Conservation (phyloP, 768 basidiomycete species). For the Calvatia gigantea region DNA sequence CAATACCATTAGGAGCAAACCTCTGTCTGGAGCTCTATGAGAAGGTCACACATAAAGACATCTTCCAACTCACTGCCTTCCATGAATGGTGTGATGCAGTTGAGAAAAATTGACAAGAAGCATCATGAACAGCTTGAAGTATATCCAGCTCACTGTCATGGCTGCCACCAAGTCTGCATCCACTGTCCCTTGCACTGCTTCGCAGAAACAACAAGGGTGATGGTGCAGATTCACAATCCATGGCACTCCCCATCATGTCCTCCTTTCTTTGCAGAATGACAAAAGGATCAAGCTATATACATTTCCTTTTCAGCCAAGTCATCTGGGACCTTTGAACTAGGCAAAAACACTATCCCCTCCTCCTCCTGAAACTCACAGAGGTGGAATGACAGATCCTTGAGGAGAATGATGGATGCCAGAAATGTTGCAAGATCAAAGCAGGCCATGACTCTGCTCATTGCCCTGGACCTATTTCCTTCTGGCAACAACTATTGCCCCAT, state of each 20-base stretch:
- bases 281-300: not conserved
- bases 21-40: not conserved
- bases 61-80: not conserved
- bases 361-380: not conserved
- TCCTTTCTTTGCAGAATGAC: no score
- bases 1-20: not conserved
- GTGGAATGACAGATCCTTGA: not conserved
- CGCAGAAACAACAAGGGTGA: no score
- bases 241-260: no score
- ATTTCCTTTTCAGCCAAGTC: not conserved
- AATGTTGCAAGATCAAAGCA: not conserved
- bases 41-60: not conserved
- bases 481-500: not conserved
- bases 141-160: not conserved
- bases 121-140: not conserved
- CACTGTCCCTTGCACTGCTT: not conserved
- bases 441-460: not conserved
- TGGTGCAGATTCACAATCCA: no score
- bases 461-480: not conserved
- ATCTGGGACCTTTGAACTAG: not conserved
- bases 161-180: not conserved
- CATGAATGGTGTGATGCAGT: not conserved
- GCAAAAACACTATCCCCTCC: not conserved
- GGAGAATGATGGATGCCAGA: conserved; percentile 1
- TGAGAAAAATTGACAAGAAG: not conserved